phyloP scores from a whole-genome alignment of 768 basidiomycete genomes.

The Lactarius hengduanensis region DNA sequence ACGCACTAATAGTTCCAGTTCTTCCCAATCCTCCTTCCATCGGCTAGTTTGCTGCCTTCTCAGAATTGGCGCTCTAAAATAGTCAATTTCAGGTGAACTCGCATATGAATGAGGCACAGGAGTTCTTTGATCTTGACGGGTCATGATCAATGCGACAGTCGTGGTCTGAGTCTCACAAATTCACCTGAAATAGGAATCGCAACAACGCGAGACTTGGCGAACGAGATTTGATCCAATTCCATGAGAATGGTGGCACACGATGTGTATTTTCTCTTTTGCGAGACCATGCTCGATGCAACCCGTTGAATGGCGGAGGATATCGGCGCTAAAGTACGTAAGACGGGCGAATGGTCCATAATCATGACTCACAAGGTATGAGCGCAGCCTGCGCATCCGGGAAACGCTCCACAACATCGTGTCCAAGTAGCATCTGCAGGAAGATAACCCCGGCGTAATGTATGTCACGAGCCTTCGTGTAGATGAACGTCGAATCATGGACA shows the following conservation, averaged over 20 bases:
- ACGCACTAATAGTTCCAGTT: slow-evolving; percentile 74
- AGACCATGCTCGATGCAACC: slow-evolving; percentile 59
- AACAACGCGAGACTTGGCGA: slow-evolving; percentile 18
- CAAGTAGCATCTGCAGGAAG: slow-evolving; percentile 83
- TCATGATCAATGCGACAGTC: slow-evolving; percentile 1
- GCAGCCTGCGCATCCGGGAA: slow-evolving; percentile 58
- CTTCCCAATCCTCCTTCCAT: slow-evolving; percentile 95
- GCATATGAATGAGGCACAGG: slow-evolving; percentile 46
- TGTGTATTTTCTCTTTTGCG: slow-evolving; percentile 51
- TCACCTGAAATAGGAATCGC: slow-evolving; percentile 35
- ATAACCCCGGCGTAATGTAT: slow-evolving; percentile 81
- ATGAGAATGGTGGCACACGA: slow-evolving; percentile 58
- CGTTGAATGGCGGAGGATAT: slow-evolving; percentile 53
- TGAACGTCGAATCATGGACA: slow-evolving; percentile 71
- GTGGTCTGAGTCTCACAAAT: not conserved
- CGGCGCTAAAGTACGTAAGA: slow-evolving; percentile 40
- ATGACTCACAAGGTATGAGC: slow-evolving; percentile 52
- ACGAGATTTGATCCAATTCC: slow-evolving; percentile 39
- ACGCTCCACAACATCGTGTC: slow-evolving; percentile 57
- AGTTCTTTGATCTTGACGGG: slow-evolving; percentile 44
- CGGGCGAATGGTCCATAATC: not conserved
- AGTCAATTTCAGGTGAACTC: slow-evolving; percentile 66
- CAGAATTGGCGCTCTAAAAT: slow-evolving; percentile 47
- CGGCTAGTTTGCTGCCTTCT: slow-evolving; percentile 59
- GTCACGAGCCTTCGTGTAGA: slow-evolving; percentile 77